Percentiles rank a stretch among this genome's conserved stretches.
Evolutionary conservation across 169 alveolate genomes (phyloP).

Genomic region (Babesia ovata): DNA sequence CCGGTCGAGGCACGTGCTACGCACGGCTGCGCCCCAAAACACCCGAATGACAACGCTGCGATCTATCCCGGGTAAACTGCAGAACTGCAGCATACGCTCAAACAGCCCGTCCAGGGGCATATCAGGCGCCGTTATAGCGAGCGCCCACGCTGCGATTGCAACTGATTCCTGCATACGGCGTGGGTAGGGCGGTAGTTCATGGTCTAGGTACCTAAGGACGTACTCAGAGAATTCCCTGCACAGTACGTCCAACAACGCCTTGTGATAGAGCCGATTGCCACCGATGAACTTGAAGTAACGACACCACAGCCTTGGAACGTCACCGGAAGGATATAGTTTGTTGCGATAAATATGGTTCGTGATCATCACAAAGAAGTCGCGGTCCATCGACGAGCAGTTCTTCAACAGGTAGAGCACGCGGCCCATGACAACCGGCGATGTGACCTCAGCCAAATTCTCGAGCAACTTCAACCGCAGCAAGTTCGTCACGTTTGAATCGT

Average conservation of each 20-base stretch:
- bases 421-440: conserved; percentile 27
- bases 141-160: conserved; percentile 58
- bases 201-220: conserved; percentile 1
- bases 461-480: conserved; percentile 20
- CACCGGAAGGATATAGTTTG: conserved; percentile 34
- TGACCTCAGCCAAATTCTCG: conserved; percentile 17
- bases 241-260: conserved; percentile 38
- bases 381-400: conserved; percentile 29
- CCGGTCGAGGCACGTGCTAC: background rate
- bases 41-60: conserved; percentile 28
- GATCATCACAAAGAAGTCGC: conserved; percentile 48
- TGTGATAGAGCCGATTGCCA: conserved; percentile 48
- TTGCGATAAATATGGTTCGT: conserved; percentile 48
- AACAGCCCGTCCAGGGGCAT: conserved; percentile 10
- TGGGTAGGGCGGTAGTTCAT: background rate
- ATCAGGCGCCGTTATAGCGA: conserved; percentile 42
- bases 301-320: conserved; percentile 45
- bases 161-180: conserved; percentile 45
- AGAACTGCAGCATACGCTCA: background rate
- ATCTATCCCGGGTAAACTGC: conserved; percentile 1
- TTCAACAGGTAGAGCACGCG: conserved; percentile 41
- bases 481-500: conserved; percentile 16
- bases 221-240: conserved; percentile 14
- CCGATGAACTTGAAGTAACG: conserved; percentile 64
- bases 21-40: conserved; percentile 36